Base-by-base conservation (phyloP, 2,329 filamentous ascomycete genomes). In the Aspergillus jensenii region DNA sequence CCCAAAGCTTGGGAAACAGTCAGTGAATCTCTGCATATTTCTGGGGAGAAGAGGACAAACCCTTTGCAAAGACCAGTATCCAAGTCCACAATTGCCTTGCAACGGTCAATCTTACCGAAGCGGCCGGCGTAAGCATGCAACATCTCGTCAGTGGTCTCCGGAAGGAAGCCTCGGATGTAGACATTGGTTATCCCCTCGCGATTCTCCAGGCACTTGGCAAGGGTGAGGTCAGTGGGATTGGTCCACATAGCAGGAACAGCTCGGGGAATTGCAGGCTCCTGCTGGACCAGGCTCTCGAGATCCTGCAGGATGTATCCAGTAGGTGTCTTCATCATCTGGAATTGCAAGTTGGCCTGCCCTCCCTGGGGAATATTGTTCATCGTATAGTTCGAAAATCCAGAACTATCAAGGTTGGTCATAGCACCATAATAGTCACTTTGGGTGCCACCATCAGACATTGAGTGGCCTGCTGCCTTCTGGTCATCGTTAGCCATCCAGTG, bases 61-160 rank as follows among this genome's bases (percentile, higher is more conserved):
- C 95, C 95, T 79, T 99, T 99, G 85, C 95, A 99, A 62, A 92
- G 88, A 59, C 92, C 91, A 49, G 91, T 96, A 65, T 90, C 88
- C 52, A 93, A 89, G 78, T 99, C 96, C 70, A 99, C 96, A 78
- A 99, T 99, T 14, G 96, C 95, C 82, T 99, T 99, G 70, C 92
- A 97, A 64, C 93, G 96, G 78, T 96, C 91, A 58, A 99, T 95
- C 60, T 89, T 87, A 43, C 95, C 96, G 71, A 98, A 99, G 51
- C 93, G 90, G 66, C 86, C 82, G 44, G 93, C 89, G 78, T 95
- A 98, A 44, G 83, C 82, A 67, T 90, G 84, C 17, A 99, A 81
- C 71, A 96, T 88, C 50, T 96, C 90, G 69, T 99, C 95, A 49
- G 96, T 95, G 0, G 93, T 99, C 67, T 96, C 93, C 0, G 95